phyloP scores from a whole-genome alignment of 805 yeast genomes.

The Nakazawaea populi region DNA sequence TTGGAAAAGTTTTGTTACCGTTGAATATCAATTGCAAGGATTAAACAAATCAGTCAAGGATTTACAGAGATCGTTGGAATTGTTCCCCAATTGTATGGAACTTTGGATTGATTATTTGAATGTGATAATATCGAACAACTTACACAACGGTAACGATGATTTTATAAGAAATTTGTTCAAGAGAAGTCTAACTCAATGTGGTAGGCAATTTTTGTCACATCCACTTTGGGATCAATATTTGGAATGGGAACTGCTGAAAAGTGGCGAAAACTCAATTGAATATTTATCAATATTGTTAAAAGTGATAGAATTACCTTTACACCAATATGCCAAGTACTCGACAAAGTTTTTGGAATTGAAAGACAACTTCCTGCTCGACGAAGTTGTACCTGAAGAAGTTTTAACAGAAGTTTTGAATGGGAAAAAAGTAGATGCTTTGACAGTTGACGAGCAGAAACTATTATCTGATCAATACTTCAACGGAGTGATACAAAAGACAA shows the following conservation, averaged over 20 bases:
- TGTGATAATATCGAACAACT: constrained; percentile 40
- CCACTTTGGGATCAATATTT: constrained; percentile 77
- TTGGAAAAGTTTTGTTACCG: constrained; percentile 58
- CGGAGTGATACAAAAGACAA: constrained; percentile 39
- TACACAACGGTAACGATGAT: constrained; percentile 19
- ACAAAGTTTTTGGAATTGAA: constrained; percentile 37
- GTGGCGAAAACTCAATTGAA: constrained; percentile 28
- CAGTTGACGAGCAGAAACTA: constrained; percentile 32
- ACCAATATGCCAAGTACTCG: constrained; percentile 79
- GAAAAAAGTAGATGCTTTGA: constrained; percentile 19
- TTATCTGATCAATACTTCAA: constrained; percentile 39
- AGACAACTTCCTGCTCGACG: constrained; percentile 27
- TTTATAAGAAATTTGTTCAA: constrained; percentile 38
- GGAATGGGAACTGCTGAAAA: constrained; percentile 44
- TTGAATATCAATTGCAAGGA: constrained; percentile 54
- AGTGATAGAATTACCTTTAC: constrained; percentile 60
- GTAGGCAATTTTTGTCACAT: constrained; percentile 72
- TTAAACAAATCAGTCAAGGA: constrained; percentile 40
- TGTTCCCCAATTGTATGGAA: constrained; percentile 54
- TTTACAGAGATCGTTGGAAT: constrained; percentile 37
- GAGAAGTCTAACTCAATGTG: constrained; percentile 46
- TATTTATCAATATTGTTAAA: constrained; percentile 35
- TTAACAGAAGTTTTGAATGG: constrained; percentile 23
- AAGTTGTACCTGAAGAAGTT: constrained; percentile 22
- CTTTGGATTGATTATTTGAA: constrained; percentile 64